These are phyloP conservation scores for Ophiostoma montium DNA, from an alignment of 2,329 filamentous ascomycete genomes.

Conservation along the genomic window DNA sequence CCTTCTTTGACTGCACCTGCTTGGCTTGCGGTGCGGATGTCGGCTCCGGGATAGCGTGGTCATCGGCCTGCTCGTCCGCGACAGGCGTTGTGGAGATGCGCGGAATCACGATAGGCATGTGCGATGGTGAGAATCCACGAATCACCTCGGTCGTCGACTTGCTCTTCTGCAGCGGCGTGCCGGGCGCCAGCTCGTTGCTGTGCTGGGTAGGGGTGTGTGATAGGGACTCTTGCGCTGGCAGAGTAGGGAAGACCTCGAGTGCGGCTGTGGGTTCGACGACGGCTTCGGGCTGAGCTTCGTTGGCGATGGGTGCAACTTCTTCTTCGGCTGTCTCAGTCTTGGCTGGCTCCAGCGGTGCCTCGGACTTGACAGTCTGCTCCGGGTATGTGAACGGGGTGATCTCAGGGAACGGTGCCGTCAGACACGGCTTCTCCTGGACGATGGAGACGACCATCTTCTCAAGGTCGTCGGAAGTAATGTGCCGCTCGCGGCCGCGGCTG, in stretches of 20 bases:
- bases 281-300: not conserved
- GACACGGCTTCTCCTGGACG: conserved; percentile 68
- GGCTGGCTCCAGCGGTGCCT: not conserved
- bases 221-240: not conserved
- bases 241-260: not conserved
- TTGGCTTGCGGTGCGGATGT: conserved; percentile 44
- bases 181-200: not conserved
- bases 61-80: conserved; percentile 14
- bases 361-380: conserved; percentile 11
- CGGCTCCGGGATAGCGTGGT: conserved; percentile 42
- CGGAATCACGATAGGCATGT: conserved; percentile 39
- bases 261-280: not conserved
- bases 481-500: conserved; percentile 62
- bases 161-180: conserved; percentile 7
- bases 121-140: conserved; percentile 71
- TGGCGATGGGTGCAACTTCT: no score
- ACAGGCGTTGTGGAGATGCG: conserved; percentile 1
- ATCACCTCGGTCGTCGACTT: conserved; percentile 46
- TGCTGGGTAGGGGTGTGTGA: not conserved
- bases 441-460: conserved; percentile 92
- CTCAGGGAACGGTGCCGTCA: conserved; percentile 39
- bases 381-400: conserved; percentile 11
- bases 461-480: conserved; percentile 83
- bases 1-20: conserved; percentile 53
- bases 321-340: not conserved